Conservation (phyloP, 1,284 basidiomycete species). For the Grifola frondosa region DNA sequence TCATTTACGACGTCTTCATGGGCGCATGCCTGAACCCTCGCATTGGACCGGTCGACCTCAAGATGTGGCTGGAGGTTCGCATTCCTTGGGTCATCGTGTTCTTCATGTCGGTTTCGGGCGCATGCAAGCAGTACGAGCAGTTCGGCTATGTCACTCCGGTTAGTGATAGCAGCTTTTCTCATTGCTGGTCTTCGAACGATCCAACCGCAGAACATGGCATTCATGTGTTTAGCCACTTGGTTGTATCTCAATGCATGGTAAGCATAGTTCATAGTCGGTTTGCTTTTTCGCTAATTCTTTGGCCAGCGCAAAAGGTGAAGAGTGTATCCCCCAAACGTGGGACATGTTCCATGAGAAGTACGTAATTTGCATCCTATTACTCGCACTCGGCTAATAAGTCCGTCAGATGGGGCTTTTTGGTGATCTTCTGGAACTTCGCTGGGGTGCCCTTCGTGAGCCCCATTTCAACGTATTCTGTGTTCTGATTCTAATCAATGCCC, state of each 20-base stretch:
- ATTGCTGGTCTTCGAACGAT: background rate
- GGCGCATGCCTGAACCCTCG: constrained; percentile 94
- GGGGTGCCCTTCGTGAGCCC: constrained; percentile 82
- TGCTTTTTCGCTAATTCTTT: too few relatives aligned
- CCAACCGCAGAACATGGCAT: constrained; percentile 83
- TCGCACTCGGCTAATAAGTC: constrained; percentile 8
- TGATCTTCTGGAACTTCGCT: constrained; percentile 98
- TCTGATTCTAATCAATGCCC: constrained; percentile 16
- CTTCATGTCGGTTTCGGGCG: constrained; percentile 89
- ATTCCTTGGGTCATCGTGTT: constrained; percentile 98
- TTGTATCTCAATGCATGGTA: constrained; percentile 97
- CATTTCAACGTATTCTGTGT: background rate
- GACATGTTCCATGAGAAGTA: constrained; percentile 98
- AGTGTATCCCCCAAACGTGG: constrained; percentile 99
- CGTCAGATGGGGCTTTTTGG: constrained; percentile 82
- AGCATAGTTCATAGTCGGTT: too few relatives aligned
- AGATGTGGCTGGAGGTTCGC: constrained; percentile 99
- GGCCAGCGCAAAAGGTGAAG: constrained; percentile 83
- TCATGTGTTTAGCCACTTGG: constrained; percentile 95
- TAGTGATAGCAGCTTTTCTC: constrained; percentile 28
- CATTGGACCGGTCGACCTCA: constrained; percentile 91
- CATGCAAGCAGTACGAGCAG: constrained; percentile 93
- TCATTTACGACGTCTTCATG: constrained; percentile 97
- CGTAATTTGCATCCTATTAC: constrained; percentile 5
- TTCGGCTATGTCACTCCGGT: constrained; percentile 92